Evolutionary conservation across 495 filamentous ascomycete genomes (phyloP), one percentile per base, ranked within the genome.

Genomic region (Podospora pseudopauciseta): DNA sequence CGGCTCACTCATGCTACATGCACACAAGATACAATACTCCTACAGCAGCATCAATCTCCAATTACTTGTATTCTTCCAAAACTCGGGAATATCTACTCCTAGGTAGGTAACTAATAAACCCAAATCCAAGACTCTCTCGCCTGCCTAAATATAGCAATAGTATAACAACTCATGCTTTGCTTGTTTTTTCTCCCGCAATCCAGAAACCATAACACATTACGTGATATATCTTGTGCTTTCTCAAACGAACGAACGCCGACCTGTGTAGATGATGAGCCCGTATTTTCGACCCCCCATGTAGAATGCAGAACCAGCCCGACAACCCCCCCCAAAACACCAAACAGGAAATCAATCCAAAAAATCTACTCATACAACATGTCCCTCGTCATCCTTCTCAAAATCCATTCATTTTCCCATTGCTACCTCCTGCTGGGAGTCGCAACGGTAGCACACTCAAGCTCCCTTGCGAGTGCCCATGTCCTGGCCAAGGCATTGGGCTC

Each of bases 401-500:
- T 54, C 68, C 69, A 3, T 65, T 66, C n/a, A 67, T 62, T 57
- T 71, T 71, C 68, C 65, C 65, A 59, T 67, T 67, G 53, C 56
- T 66, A 18, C 61, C 61, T 59, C 65, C 65, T 32, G 30, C 39
- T 13, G 39, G 39, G 34, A 78, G 65, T 59, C 76, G 62, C 13
- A 79, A 70, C 0, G 74, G 67, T 53, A 77, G 56, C 59, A 65
- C 68, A 11, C 69, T 65, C 27, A 68, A 20, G 39, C 63, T 49
- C 11, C 71, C 57, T 26, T 34, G 57, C 1, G 20, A 34, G 28
- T 57, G 58, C 16, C 65, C 65, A 49, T 44, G 61, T 11, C 61
- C 61, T 3, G 32, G 61, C 34, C 56, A 20, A 19, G 68, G 69
- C 4, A 73, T 79, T 20, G 81, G 81, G 65, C 81, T 83, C 3